Percentiles rank a stretch among this genome's conserved stretches.
Evolutionary conservation across 768 basidiomycete species (phyloP).

Genomic region (Suillus lakei): DNA sequence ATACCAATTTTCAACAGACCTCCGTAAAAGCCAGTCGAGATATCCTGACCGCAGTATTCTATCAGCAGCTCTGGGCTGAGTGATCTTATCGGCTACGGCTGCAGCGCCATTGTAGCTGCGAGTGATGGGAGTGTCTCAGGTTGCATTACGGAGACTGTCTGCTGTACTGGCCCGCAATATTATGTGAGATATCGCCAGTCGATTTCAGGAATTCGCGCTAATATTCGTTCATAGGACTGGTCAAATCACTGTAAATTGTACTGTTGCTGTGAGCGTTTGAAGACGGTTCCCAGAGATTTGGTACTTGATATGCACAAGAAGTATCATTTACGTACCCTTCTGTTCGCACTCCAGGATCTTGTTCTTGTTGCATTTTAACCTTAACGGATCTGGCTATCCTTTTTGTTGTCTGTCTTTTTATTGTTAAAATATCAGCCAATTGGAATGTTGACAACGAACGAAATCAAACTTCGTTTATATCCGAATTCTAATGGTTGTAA

Average conservation of each 20-base stretch:
- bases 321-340: not conserved
- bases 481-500: no score
- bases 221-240: not conserved
- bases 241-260: not conserved
- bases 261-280: not conserved
- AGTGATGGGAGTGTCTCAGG: not conserved
- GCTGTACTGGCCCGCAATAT: not conserved
- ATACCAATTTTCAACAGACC: not conserved
- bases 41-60: not conserved
- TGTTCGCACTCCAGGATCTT: not conserved
- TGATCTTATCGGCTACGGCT: not conserved
- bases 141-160: not conserved
- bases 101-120: not conserved
- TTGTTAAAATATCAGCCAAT: no score
- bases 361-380: not conserved
- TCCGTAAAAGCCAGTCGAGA: not conserved
- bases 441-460: no score
- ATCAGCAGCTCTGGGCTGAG: not conserved
- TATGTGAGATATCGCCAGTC: constrained; percentile 22
- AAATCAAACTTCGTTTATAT: no score
- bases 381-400: no score
- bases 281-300: not conserved
- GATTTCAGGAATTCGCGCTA: not conserved
- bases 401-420: not conserved
- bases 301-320: not conserved